A percentile compares a stretch with the other conserved stretches of the same genome.
Conservation (phyloP, 139 green algal genomes). For the Chlorella sp. region DNA sequence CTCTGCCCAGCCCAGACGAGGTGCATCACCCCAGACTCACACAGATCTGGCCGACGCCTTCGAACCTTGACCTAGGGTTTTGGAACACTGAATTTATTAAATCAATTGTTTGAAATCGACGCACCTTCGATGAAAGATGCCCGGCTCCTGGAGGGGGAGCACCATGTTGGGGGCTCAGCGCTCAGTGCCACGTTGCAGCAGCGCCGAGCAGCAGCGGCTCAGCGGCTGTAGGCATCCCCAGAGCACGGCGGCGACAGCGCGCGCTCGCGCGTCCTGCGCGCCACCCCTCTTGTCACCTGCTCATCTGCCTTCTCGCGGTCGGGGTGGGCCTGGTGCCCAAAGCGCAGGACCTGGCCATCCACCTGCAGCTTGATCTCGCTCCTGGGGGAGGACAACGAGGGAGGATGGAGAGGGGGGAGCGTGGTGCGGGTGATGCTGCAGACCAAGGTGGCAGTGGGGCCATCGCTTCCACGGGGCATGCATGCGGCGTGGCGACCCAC, state of each 20-base stretch:
- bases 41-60: too few species aligned
- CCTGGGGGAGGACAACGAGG: neutral
- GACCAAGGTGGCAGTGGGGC: too few species aligned
- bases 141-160: neutral
- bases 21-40: too few species aligned
- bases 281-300: neutral
- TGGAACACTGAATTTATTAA: too few species aligned
- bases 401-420: neutral
- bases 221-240: neutral
- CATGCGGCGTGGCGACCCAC: neutral
- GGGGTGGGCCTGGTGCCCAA: slow-evolving; percentile 25
- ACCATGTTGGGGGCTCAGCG: too few species aligned
- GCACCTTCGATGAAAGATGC: slow-evolving; percentile 33
- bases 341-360: slow-evolving; percentile 24
- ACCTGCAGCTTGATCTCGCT: slow-evolving; percentile 27
- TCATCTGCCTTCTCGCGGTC: slow-evolving; percentile 31
- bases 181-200: too few species aligned
- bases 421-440: neutral
- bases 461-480: too few species aligned
- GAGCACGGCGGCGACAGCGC: neutral
- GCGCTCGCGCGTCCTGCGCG: neutral
- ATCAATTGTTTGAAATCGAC: too few species aligned
- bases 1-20: too few species aligned
- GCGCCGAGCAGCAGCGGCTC: neutral
- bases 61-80: too few species aligned